Evolutionary conservation across 805 yeast genomes (phyloP).

Genomic region (Starmerella kuoi): DNA sequence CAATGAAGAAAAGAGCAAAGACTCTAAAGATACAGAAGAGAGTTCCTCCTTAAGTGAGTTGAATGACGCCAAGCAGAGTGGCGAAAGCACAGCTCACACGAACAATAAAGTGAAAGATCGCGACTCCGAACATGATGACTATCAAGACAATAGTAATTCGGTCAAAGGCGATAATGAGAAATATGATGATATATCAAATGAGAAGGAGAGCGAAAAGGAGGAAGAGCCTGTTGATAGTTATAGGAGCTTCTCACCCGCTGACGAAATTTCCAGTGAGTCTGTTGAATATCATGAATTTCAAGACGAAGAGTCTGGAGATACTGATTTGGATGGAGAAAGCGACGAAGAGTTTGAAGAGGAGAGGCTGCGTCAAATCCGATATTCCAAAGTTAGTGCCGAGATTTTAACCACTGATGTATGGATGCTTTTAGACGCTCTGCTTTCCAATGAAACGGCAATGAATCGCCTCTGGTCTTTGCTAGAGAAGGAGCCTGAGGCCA

Average conservation of each 20-base stretch:
- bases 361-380: constrained; percentile 17
- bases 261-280: constrained; percentile 1
- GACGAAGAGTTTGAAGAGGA: constrained; percentile 22
- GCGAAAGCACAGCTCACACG: neutral
- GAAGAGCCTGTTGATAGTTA: neutral
- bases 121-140: neutral
- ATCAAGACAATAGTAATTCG: neutral
- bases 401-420: constrained; percentile 84
- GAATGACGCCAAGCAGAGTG: neutral
- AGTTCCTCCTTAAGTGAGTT: neutral
- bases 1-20: neutral
- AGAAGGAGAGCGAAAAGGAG: neutral
- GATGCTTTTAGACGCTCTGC: constrained; percentile 81
- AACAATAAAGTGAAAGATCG: neutral
- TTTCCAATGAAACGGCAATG: constrained; percentile 57
- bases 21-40: neutral
- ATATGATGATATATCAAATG: neutral
- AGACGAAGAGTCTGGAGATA: neutral
- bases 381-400: constrained; percentile 70
- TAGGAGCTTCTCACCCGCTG: neutral
- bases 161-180: neutral
- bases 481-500: constrained; percentile 37
- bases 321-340: constrained; percentile 18
- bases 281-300: constrained; percentile 15
- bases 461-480: constrained; percentile 68